phyloP scores from a whole-genome alignment of 2,329 filamentous ascomycete genomes.

The Alternaria arbusti region DNA sequence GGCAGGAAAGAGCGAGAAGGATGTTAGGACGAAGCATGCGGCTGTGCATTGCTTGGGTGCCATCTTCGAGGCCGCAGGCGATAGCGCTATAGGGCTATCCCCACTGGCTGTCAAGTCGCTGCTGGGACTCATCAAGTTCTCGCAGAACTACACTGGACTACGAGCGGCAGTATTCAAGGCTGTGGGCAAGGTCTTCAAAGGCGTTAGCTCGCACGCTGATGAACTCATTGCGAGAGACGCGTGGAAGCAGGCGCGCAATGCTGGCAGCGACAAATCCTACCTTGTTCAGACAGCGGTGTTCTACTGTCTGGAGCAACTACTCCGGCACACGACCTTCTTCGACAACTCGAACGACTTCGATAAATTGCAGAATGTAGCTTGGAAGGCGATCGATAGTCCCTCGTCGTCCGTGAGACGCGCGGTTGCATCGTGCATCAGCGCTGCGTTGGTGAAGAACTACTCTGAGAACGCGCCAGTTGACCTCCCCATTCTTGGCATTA shows the following conservation, averaged over 20 bases:
- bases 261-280: constrained; percentile 81
- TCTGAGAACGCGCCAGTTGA: constrained; percentile 60
- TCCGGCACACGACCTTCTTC: constrained; percentile 79
- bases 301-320: constrained; percentile 76
- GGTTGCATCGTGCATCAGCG: constrained; percentile 82
- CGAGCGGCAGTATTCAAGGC: constrained; percentile 79
- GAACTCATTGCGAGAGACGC: constrained; percentile 85
- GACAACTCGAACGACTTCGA: constrained; percentile 91
- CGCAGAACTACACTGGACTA: constrained; percentile 80
- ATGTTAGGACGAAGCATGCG: constrained; percentile 81
- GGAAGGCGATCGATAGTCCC: constrained; percentile 84
- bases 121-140: constrained; percentile 79
- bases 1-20: constrained; percentile 75
- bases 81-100: constrained; percentile 87
- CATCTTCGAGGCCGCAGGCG: constrained; percentile 88
- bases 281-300: constrained; percentile 81
- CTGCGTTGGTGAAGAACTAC: constrained; percentile 82
- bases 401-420: constrained; percentile 80
- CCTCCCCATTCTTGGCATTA: constrained; percentile 46
- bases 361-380: constrained; percentile 78
- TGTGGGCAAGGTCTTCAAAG: constrained; percentile 75
- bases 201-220: constrained; percentile 79
- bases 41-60: constrained; percentile 86
- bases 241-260: constrained; percentile 87
- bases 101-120: constrained; percentile 74